Percentiles rank a stretch among this genome's conserved stretches.
Evolutionary conservation across 1,139 yeast genomes (phyloP).

Genomic region (Yamadazyma diddensiae): DNA sequence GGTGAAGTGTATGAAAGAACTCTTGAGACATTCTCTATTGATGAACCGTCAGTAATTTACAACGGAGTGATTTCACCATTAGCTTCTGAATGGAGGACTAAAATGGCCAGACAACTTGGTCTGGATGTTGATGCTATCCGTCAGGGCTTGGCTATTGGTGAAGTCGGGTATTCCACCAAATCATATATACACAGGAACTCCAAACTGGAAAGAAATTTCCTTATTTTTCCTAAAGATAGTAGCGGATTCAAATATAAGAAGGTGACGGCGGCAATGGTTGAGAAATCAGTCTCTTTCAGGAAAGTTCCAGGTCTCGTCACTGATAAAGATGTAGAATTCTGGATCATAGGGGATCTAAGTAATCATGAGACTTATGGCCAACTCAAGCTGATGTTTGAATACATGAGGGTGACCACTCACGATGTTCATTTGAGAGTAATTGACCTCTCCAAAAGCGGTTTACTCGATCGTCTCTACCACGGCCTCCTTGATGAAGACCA

Average conservation of each 20-base stretch:
- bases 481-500: conserved; percentile 14
- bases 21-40: conserved; percentile 34
- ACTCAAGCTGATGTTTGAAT: conserved; percentile 29
- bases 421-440: conserved; percentile 36
- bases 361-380: conserved; percentile 36
- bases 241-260: conserved; percentile 31
- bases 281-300: conserved; percentile 19
- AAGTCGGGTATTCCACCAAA: conserved; percentile 23
- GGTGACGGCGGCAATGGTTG: conserved; percentile 28
- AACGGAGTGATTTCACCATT: conserved; percentile 66
- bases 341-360: conserved; percentile 58
- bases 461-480: conserved; percentile 9
- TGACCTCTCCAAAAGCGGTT: conserved; percentile 11
- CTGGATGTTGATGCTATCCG: conserved; percentile 35
- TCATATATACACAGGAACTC: conserved; percentile 32
- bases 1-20: conserved; percentile 19
- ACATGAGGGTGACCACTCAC: conserved; percentile 27
- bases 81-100: conserved; percentile 36
- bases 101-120: conserved; percentile 37
- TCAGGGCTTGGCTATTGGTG: conserved; percentile 20
- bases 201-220: conserved; percentile 28
- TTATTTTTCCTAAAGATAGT: conserved; percentile 34
- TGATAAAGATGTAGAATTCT: conserved; percentile 33
- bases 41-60: conserved; percentile 54
- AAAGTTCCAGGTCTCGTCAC: conserved; percentile 12